phyloP scores from a whole-genome alignment of 169 alveolate genomes.

The Eimeria sp. region DNA sequence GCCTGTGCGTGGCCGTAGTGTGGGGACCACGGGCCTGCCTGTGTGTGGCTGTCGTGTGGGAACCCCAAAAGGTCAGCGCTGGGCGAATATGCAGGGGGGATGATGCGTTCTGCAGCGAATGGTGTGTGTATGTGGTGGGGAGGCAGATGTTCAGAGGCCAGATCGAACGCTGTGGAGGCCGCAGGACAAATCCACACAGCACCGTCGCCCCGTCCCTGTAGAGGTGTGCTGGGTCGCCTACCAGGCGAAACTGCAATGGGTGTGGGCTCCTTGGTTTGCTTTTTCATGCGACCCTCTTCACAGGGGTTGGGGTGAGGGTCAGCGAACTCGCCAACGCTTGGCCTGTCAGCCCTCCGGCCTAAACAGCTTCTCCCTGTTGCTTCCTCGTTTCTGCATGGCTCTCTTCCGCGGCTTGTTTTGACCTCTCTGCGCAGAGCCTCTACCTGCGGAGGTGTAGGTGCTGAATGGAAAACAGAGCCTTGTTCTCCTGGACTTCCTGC shows the following conservation, averaged over 20 bases:
- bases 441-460: neutral
- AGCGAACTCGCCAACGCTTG: neutral
- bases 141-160: neutral
- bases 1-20: neutral
- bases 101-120: constrained; percentile 5
- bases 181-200: neutral
- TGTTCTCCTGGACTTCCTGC: neutral
- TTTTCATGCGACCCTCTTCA: neutral
- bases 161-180: too few species aligned
- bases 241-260: neutral
- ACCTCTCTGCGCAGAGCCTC: constrained; percentile 7
- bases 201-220: neutral
- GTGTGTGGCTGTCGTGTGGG: neutral
- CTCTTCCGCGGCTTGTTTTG: neutral
- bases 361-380: neutral
- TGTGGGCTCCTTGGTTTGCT: neutral
- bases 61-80: neutral
- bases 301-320: neutral
- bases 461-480: neutral
- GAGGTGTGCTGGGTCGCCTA: neutral
- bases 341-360: neutral
- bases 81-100: neutral
- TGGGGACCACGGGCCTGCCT: neutral
- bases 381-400: neutral
- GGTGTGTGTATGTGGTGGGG: neutral